Evolutionary conservation across 2,329 filamentous ascomycete species (phyloP).

Genomic region (Fusarium torreyae): DNA sequence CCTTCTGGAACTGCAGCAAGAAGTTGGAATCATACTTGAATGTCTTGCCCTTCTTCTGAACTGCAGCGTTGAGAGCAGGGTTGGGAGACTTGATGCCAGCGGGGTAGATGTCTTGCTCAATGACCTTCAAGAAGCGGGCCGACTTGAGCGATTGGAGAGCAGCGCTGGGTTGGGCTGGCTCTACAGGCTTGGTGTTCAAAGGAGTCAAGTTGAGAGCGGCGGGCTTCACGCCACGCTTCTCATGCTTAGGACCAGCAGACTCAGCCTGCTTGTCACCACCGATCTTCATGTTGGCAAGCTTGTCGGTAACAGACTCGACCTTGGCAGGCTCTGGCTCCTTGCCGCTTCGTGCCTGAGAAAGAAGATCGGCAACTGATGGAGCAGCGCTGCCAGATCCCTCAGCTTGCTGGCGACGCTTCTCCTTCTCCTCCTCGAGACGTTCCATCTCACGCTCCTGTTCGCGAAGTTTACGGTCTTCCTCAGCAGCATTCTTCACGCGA

Average conservation of each 20-base stretch:
- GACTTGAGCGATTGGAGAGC: slow-evolving; percentile 95
- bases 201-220: slow-evolving; percentile 87
- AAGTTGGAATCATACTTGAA: slow-evolving; percentile 98
- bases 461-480: slow-evolving; percentile 76
- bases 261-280: slow-evolving; percentile 63
- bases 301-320: slow-evolving; percentile 61
- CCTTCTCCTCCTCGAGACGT: slow-evolving; percentile 79
- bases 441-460: slow-evolving; percentile 83
- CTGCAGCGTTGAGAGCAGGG: slow-evolving; percentile 87
- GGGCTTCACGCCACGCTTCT: slow-evolving; percentile 81
- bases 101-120: slow-evolving; percentile 86
- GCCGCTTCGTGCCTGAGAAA: slow-evolving; percentile 58
- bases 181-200: slow-evolving; percentile 86
- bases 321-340: slow-evolving; percentile 59
- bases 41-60: slow-evolving; percentile 82
- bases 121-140: slow-evolving; percentile 86
- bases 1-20: slow-evolving; percentile 93
- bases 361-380: slow-evolving; percentile 66
- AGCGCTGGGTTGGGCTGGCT: slow-evolving; percentile 93
- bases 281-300: slow-evolving; percentile 68
- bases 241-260: slow-evolving; percentile 66
- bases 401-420: slow-evolving; percentile 67
- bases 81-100: slow-evolving; percentile 89
- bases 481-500: slow-evolving; percentile 63
- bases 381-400: slow-evolving; percentile 65